Base-by-base conservation (phyloP, 805 yeast species). In the Lipomyces sp. region DNA sequence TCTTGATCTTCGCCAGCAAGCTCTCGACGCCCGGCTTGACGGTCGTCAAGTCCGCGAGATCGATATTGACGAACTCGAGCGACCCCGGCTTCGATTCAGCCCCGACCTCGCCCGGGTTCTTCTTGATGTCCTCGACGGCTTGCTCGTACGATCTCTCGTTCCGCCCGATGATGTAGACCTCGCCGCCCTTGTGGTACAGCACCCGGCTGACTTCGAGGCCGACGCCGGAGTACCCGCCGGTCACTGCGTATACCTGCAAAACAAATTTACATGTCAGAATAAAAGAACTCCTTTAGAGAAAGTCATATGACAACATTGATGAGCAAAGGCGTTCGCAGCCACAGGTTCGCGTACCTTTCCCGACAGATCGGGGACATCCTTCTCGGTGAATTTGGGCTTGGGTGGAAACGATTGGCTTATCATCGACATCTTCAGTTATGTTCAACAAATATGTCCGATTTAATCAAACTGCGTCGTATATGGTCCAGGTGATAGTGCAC, bases 11-110 rank as follows among this genome's bases (percentile, higher is more conserved):
- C 10, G 45, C 32, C 11, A 62, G 42, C 29, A 73, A 51, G 36
- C 62, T 54, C 7, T 61, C 61, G 11, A 65, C 68, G 1, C 72
- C 78, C 1, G 70, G 64, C 55, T 66, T 68, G 47, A 77, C 63
- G 1, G 62, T 55, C 13, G 59, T 33, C 42, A 64, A 47, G 43
- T 65, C 68, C 13, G 35, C n/a, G 10, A 49, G 52, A 43, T 51
- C 58, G 4, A 53, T 19, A 8, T n/a, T 3, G 26, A 53, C 29
- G 28, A 45, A 53, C 31, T 45, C 52, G 7, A 53, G 43, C 8
- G 43, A 32, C 2, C 55, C 55, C 11, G 34, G 19, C 18, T 31
- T 38, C 2, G 42, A 28, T 2, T 34, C n/a, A 14, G 11, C 29
- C 19, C 26, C 46, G 8, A 39, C 35, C 2, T 24, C 40, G 13